These are phyloP conservation scores for Paramecium octaurelia DNA, from an alignment of 73 alveolate genomes.

Conservation along the genomic window DNA sequence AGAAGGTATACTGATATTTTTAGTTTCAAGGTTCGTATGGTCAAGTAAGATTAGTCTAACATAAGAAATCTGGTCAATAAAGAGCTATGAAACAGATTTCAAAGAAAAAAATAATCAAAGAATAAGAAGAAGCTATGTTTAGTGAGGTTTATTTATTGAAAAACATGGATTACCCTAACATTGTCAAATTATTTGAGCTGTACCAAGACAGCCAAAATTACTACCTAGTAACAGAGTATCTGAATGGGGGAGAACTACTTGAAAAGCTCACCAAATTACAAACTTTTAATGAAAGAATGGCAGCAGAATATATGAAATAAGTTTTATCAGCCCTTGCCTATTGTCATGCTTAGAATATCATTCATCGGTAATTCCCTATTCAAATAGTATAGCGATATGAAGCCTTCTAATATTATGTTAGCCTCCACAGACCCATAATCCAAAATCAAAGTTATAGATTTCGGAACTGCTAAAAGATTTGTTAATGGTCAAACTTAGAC, in stretches of 20 bases:
- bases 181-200: conserved; percentile 57
- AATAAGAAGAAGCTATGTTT: conserved; percentile 23
- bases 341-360: conserved; percentile 84
- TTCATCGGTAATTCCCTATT: conserved; percentile 62
- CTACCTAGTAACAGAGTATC: conserved; percentile 67
- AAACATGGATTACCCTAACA: conserved; percentile 65
- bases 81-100: conserved; percentile 34
- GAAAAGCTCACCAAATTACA: conserved; percentile 67
- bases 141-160: conserved; percentile 9
- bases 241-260: conserved; percentile 86
- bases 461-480: conserved; percentile 75
- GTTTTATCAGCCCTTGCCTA: conserved; percentile 80
- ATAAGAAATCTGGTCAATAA: not conserved
- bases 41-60: conserved; percentile 39
- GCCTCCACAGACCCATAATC: conserved; percentile 66
- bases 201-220: conserved; percentile 51
- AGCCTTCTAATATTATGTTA: conserved; percentile 87
- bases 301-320: conserved; percentile 80
- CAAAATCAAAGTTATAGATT: conserved; percentile 86
- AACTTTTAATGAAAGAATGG: conserved; percentile 78
- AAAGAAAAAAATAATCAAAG: not conserved
- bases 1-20: not conserved
- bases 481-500: conserved; percentile 4
- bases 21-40: conserved; percentile 21
- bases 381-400: conserved; percentile 72